Conservation (phyloP, 345 rosid genomes). For the Cardiospermum halicacabum region DNA sequence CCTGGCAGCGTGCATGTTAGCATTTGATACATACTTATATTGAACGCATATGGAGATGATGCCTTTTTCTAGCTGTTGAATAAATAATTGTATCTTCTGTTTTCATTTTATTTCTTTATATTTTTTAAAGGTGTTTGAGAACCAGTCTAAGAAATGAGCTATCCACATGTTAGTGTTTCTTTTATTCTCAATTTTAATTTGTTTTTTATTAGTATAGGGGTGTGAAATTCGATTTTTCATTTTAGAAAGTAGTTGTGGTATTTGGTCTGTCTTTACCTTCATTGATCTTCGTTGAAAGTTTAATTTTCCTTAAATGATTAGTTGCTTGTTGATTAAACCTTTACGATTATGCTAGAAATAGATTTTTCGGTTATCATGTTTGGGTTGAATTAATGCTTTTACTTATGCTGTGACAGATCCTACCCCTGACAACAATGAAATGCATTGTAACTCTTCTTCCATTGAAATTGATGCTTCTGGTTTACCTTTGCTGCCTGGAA, state of each 20-base stretch:
- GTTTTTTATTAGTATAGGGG: neutral
- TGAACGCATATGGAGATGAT: neutral
- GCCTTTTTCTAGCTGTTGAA: neutral
- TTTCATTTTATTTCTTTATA: neutral
- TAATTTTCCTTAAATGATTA: neutral
- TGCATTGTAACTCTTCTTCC: slow-evolving; percentile 24
- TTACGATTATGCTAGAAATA: neutral
- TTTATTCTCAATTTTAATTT: neutral
- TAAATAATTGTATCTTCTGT: neutral
- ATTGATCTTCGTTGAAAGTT: neutral
- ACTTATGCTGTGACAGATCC: slow-evolving; percentile 26
- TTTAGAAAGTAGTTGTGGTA: slow-evolving; percentile 1
- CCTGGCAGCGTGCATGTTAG: neutral
- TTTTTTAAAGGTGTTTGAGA: too few relatives aligned
- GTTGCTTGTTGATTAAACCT: neutral
- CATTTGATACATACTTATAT: neutral
- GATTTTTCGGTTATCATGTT: slow-evolving; percentile 3
- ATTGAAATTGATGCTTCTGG: slow-evolving; percentile 35
- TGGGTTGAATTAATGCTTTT: slow-evolving; percentile 2
- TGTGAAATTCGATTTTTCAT: neutral
- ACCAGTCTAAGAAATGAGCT: neutral
- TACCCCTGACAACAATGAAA: slow-evolving; percentile 37
- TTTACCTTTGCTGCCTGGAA: slow-evolving; percentile 34
- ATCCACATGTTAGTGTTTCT: neutral
- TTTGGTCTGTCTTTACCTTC: neutral